Evolutionary conservation across 306 rosid species (phyloP), one percentile per base, ranked within the genome.

Genomic region (Oxytropis ochrocephala): DNA sequence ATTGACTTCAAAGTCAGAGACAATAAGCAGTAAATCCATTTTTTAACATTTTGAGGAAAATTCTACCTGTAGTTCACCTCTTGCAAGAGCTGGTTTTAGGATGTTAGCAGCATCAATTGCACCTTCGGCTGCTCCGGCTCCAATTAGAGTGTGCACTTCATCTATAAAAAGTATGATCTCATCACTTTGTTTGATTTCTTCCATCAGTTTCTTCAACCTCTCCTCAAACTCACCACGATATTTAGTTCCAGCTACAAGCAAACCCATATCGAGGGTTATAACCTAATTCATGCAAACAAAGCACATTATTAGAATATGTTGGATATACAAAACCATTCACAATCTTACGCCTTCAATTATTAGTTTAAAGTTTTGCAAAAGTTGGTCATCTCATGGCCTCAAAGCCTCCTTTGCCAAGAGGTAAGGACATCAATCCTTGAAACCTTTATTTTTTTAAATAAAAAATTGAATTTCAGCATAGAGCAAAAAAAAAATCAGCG

Each of bases 181-280:
- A 52, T 94, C 98, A 83, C 96, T 94, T 84, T 94, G 98, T 77
- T 88, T 94, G 62, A 94, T 90, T 85, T 94, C 98, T 86, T 94
- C 98, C 96, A 91, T 94, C 17, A 94, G 88, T 76, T 94, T 94
- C 96, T 94, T 94, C 62, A 94, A 67, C 78, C 98, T 87, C 81
- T 94, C 98, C 86, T 94, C 98, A 82, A 94, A 94, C 84, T 94
- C 98, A 78, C 98, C 98, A 85, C 98, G 98, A 75, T 94, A 94
- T 78, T 94, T 94, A 58, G 99, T 94, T 73, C 99, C 99, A 43
- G 99, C 99, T 18, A 94, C 99, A 64, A 94, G 99, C 70, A 94
- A 84, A 65, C 99, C 98, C 99, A 94, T 94, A 58, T 94, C 99
- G 18, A 94, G 84, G 72, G 99, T 94, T 64, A 94, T 91, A 65